phyloP scores from a whole-genome alignment of 495 filamentous ascomycete species.

The Penicillium psychrofluorescens region DNA sequence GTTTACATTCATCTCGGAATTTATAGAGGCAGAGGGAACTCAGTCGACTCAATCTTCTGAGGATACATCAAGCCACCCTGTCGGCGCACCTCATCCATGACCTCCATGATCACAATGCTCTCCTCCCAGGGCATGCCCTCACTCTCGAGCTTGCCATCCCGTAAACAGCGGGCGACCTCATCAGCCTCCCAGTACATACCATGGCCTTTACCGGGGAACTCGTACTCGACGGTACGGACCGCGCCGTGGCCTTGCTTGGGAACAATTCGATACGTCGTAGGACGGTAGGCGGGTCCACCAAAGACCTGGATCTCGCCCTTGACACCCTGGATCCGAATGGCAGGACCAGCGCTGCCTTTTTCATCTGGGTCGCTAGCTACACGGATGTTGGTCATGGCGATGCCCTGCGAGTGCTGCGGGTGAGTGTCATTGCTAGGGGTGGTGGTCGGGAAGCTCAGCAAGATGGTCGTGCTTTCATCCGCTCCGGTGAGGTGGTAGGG shows the following conservation, averaged over 20 bases:
- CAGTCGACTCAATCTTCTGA: slow-evolving; percentile 69
- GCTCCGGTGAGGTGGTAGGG: slow-evolving; percentile 73
- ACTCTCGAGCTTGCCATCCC: slow-evolving; percentile 78
- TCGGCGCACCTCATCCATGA: slow-evolving; percentile 82
- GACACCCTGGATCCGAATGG: slow-evolving; percentile 77
- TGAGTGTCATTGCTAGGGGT: slow-evolving; percentile 36
- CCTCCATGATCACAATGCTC: slow-evolving; percentile 86
- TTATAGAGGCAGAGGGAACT: slow-evolving; percentile 48
- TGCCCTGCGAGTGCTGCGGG: slow-evolving; percentile 49
- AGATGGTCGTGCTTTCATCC: slow-evolving; percentile 74
- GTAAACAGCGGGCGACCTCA: slow-evolving; percentile 74
- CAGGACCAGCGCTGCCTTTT: slow-evolving; percentile 52
- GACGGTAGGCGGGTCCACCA: slow-evolving; percentile 66
- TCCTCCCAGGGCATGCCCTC: slow-evolving; percentile 67
- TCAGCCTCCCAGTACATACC: slow-evolving; percentile 97
- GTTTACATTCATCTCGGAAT: background rate
- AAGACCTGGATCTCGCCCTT: slow-evolving; percentile 81
- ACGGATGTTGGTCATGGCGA: slow-evolving; percentile 72
- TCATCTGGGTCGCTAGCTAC: slow-evolving; percentile 60
- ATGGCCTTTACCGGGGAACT: slow-evolving; percentile 61
- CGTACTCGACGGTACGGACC: slow-evolving; percentile 53
- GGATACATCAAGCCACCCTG: slow-evolving; percentile 76
- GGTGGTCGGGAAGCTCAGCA: slow-evolving; percentile 67
- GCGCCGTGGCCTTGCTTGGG: slow-evolving; percentile 32
- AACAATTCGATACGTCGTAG: slow-evolving; percentile 55